Evolutionary conservation across 345 rosid genomes (phyloP), one percentile per base, ranked within the genome.

Genomic region (Citrus australasica): DNA sequence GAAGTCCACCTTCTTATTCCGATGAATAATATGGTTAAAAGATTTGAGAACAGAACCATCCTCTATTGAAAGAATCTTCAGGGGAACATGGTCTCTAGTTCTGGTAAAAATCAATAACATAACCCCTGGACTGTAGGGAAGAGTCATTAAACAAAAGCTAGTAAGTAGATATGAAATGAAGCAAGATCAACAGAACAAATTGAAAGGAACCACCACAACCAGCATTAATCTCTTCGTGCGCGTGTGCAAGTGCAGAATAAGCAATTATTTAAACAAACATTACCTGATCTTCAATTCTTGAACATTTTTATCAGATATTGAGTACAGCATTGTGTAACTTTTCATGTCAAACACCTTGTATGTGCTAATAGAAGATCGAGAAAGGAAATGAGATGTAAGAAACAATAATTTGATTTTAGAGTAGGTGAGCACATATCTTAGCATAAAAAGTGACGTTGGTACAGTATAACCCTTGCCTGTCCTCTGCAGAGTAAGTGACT

Each of bases 401-500:
- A 16, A 9, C 60, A 75, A 35, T 28, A 48, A 79, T 55, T 6
- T 67, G 21, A 22, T 30, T 24, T 62, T 37, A 22, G 78, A 65
- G 6, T 22, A 33, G 27, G 37, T 16, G 11, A n/a, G 24, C 51
- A 1, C 17, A 51, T 25, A 56, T 16, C 14, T 56, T n/a, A n/a
- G 71, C 64, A 67, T 7, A 35, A 76, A 63, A 55, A 64, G 51
- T 46, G 27, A 56, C 3, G 55, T 32, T 51, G 21, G 51, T 22
- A 68, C 3, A 38, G 22, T 9, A n/a, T 24, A 69, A 24, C 22
- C 65, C 32, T 77, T 76, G 87, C 98, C 91, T 88, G 80, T 93
- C 90, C 62, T 90, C 92, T 67, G 98, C 93, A 78, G 98, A 93
- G 82, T 89, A 89, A 1, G 96, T 92, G 65, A 93, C 86, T 30